Base-by-base conservation (phyloP, 345 rosid species). In the Hirschfeldia incana region DNA sequence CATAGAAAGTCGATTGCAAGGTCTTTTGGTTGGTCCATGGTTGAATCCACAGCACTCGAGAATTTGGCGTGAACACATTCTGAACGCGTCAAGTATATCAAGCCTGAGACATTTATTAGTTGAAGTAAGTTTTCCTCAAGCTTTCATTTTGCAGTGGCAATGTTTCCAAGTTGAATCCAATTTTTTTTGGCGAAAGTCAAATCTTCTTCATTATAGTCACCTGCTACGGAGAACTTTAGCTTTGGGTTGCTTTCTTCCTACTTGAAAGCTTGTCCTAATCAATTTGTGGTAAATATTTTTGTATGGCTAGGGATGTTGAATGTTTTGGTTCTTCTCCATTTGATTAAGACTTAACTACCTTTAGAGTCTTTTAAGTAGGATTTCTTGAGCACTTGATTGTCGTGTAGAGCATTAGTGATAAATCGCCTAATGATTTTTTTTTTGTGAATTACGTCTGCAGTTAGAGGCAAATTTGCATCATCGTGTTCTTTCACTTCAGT, bases 11-110 rank as follows among this genome's bases (percentile, higher is more conserved):
- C 90, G 91, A 55, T 77, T 95, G 86, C 92, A 33, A 75, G 99
- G 99, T 74, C 94, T 95, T 72, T 77, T 95, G 58, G 75, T 80
- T 37, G 99, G 99, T 83, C 97, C 99, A 77, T 95, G 97, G 99
- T 76, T 88, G 81, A 87, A 87, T 87, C 90, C 89, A 29, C 88
- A 86, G 12, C 85, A 90, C 83, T 77, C 85, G 65, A 83, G 74
- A 74, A 79, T 83, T 32, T 95, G 98, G 97, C 92, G 81, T 72
- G 84, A 84, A 84, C 85, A 82, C 73, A 76, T 86, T 72, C 78
- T 87, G 10, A 86, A 81, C 80, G 87, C 91, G 73, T 80, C 91
- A 70, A 86, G 83, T 72, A 30, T 93, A 81, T 82, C 77, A n/a
- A 81, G 89, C 58, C 76, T 84, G 79, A 93, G 89, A 82, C 84